Conservation (phyloP, 1,284 basidiomycete genomes). For the Boletus subluridellus region DNA sequence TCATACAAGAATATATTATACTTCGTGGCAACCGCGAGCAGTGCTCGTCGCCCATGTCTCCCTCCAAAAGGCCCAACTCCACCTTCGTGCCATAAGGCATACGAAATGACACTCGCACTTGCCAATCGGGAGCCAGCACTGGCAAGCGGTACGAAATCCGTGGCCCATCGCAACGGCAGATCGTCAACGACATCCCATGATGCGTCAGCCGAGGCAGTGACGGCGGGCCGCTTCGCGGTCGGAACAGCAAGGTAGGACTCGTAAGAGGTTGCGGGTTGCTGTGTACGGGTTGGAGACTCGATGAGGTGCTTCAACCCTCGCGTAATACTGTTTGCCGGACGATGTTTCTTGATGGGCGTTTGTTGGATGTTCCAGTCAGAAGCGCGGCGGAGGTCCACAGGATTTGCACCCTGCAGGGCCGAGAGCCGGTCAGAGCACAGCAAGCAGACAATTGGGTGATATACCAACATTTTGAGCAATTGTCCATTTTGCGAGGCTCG, state of each 20-base stretch:
- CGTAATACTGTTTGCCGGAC: conserved; percentile 54
- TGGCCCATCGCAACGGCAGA: conserved; percentile 73
- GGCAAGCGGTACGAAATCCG: conserved; percentile 73
- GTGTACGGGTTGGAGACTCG: conserved; percentile 40
- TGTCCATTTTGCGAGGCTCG: conserved; percentile 70
- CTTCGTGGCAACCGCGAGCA: conserved; percentile 74
- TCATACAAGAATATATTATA: conserved; percentile 70
- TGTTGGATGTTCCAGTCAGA: conserved; percentile 51
- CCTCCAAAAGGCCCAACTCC: conserved; percentile 34
- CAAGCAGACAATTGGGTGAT: background rate
- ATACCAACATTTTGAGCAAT: conserved; percentile 57
- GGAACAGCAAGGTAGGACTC: conserved; percentile 32
- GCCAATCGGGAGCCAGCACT: conserved; percentile 59
- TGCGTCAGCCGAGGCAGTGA: conserved; percentile 44
- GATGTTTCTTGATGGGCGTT: conserved; percentile 51
- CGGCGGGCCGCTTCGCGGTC: conserved; percentile 26
- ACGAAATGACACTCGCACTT: conserved; percentile 57
- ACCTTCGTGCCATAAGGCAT: conserved; percentile 62
- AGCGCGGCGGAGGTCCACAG: conserved; percentile 56
- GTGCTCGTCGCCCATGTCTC: conserved; percentile 51
- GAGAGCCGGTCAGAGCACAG: conserved; percentile 9
- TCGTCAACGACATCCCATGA: conserved; percentile 76
- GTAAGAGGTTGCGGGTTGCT: conserved; percentile 33
- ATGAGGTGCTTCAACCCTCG: conserved; percentile 56
- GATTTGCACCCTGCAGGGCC: conserved; percentile 48